These are phyloP conservation scores for Stylosanthes scabra DNA, from an alignment of 331 rosid genomes.

Conservation along the genomic window DNA sequence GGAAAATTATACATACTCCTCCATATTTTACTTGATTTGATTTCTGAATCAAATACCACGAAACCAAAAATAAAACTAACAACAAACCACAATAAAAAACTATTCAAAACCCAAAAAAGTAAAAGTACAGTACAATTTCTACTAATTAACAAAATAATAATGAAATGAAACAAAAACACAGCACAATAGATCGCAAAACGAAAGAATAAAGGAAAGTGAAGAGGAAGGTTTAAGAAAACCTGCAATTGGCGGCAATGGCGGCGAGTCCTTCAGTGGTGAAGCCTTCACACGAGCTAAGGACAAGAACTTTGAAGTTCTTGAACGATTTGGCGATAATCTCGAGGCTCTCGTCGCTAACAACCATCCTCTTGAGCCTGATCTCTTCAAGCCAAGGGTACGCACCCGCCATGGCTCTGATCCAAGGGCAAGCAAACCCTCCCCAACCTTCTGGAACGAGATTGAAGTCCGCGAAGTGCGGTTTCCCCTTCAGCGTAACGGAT, in stretches of 20 bases:
- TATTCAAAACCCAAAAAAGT: not conserved
- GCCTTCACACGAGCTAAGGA: slow-evolving; percentile 86
- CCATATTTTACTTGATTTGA: not conserved
- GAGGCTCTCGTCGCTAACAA: slow-evolving; percentile 75
- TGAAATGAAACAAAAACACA: not conserved
- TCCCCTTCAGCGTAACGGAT: slow-evolving; percentile 82
- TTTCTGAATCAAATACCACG: not conserved
- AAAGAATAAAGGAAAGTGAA: not conserved
- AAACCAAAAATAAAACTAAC: no score
- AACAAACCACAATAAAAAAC: no score
- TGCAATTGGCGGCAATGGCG: slow-evolving; percentile 97
- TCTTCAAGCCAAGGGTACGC: slow-evolving; percentile 82
- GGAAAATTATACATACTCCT: not conserved
- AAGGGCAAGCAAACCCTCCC: slow-evolving; percentile 83
- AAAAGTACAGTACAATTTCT: no score
- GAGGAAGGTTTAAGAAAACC: slow-evolving; percentile 43
- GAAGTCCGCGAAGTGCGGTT: slow-evolving; percentile 98
- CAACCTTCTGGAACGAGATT: slow-evolving; percentile 96
- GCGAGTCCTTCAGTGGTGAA: slow-evolving; percentile 91
- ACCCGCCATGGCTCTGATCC: slow-evolving; percentile 86
- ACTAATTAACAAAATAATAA: no score
- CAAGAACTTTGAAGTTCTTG: slow-evolving; percentile 76
- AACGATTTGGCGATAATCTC: slow-evolving; percentile 85
- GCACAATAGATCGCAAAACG: not conserved
- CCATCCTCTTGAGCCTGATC: slow-evolving; percentile 97